Percentiles rank a stretch among this genome's conserved stretches.
Evolutionary conservation across 139 green algal genomes (phyloP).

Genomic region (Chlamydomonas asymmetrica): DNA sequence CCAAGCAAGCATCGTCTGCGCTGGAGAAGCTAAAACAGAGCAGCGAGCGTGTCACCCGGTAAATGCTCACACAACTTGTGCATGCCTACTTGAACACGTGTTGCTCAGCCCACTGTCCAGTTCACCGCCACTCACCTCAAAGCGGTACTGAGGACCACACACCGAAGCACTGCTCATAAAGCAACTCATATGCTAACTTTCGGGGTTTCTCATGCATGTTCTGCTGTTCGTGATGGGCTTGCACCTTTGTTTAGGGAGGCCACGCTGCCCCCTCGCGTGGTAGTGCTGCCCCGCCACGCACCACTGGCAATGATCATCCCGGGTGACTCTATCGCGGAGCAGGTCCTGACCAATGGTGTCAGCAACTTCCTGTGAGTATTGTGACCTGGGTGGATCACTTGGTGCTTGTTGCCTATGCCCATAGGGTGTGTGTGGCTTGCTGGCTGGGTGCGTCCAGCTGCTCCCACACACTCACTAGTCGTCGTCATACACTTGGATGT

Average conservation of each 20-base stretch:
- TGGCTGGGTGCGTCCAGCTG: too few species aligned
- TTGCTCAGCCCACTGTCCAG: too few species aligned
- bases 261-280: conserved; percentile 20
- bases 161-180: background rate
- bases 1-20: too few species aligned
- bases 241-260: background rate
- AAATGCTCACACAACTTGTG: too few species aligned
- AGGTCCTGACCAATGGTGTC: conserved; percentile 86
- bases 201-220: background rate
- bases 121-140: too few species aligned
- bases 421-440: too few species aligned
- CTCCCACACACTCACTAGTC: too few species aligned
- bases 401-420: background rate
- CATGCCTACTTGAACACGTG: too few species aligned
- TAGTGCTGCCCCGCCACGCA: conserved; percentile 28
- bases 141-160: too few species aligned
- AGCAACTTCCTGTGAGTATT: conserved; percentile 69
- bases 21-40: too few species aligned
- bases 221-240: background rate
- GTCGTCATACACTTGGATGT: too few species aligned
- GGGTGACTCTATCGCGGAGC: conserved; percentile 86
- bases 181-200: background rate
- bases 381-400: background rate
- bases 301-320: conserved; percentile 93
- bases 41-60: too few species aligned